A percentile compares a stretch with the other conserved stretches of the same genome.
These are phyloP conservation scores for Exophiala calicioides DNA, from an alignment of 2,329 filamentous ascomycete species.

Conservation along the genomic window DNA sequence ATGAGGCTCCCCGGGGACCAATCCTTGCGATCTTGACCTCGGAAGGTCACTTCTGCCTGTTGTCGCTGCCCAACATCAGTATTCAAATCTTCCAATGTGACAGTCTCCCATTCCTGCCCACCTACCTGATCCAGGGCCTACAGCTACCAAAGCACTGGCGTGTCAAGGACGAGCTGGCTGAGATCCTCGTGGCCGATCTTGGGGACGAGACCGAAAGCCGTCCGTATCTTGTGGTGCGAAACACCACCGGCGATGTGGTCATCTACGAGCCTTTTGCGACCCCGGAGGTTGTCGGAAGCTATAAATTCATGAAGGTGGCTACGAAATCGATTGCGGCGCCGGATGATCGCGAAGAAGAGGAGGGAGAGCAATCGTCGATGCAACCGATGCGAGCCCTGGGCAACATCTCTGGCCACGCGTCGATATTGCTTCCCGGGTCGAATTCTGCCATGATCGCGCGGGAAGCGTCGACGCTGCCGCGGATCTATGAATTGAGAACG, in stretches of 20 bases:
- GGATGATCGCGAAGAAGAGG: slow-evolving; percentile 55
- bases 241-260: slow-evolving; percentile 76
- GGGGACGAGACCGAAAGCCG: slow-evolving; percentile 70
- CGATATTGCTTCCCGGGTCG: slow-evolving; percentile 77
- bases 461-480: slow-evolving; percentile 73
- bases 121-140: slow-evolving; percentile 71
- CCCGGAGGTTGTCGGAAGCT: slow-evolving; percentile 35
- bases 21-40: slow-evolving; percentile 76
- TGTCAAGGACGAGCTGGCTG: slow-evolving; percentile 70
- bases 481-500: slow-evolving; percentile 71
- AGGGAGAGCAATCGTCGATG: slow-evolving; percentile 38
- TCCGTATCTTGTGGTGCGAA: slow-evolving; percentile 81
- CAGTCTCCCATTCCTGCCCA: slow-evolving; percentile 74
- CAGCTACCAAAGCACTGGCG: slow-evolving; percentile 65
- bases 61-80: slow-evolving; percentile 71
- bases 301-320: slow-evolving; percentile 76
- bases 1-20: slow-evolving; percentile 25
- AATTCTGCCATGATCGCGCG: slow-evolving; percentile 83
- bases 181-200: slow-evolving; percentile 81
- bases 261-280: slow-evolving; percentile 76
- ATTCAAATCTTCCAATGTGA: slow-evolving; percentile 73
- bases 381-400: slow-evolving; percentile 47
- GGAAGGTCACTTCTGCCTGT: slow-evolving; percentile 68
- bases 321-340: slow-evolving; percentile 56
- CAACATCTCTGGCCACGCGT: slow-evolving; percentile 70